These are phyloP conservation scores for Citrus medica DNA, from an alignment of 345 rosid species.

Conservation along the genomic window DNA sequence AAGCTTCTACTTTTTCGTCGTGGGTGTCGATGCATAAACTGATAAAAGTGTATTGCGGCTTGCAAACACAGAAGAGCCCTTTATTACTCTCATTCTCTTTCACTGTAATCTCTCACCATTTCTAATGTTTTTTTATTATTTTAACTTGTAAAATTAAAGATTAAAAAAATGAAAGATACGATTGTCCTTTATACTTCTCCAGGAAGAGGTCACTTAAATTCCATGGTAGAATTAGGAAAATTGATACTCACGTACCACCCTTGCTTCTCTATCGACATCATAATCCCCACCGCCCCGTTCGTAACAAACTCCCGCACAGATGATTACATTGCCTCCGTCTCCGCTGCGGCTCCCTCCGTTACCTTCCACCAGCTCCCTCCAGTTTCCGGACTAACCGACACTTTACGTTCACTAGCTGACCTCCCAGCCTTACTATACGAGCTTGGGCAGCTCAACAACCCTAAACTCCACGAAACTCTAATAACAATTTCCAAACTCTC, in stretches of 20 bases:
- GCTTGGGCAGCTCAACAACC: constrained; percentile 17
- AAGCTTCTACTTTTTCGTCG: no score
- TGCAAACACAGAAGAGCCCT: no score
- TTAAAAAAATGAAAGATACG: not conserved
- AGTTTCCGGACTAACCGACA: not conserved
- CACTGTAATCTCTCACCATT: no score
- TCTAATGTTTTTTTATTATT: no score
- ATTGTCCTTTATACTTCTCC: constrained; percentile 29
- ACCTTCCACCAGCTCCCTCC: constrained; percentile 31
- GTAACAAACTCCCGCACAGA: not conserved
- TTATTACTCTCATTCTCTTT: no score
- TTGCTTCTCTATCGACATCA: constrained; percentile 9
- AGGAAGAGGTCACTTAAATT: constrained; percentile 24
- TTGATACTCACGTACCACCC: constrained; percentile 10
- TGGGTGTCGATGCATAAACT: no score
- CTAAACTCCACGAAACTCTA: constrained; percentile 22
- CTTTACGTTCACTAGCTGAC: not conserved
- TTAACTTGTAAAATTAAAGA: no score
- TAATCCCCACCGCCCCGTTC: constrained; percentile 11
- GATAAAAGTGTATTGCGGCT: no score
- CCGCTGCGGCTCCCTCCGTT: constrained; percentile 24
- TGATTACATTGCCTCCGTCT: constrained; percentile 13
- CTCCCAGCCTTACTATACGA: constrained; percentile 4
- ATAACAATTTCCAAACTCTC: constrained; percentile 6
- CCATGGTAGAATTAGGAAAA: constrained; percentile 36